Conservation (phyloP, 1,284 basidiomycete genomes). For the Tilletia caries region DNA sequence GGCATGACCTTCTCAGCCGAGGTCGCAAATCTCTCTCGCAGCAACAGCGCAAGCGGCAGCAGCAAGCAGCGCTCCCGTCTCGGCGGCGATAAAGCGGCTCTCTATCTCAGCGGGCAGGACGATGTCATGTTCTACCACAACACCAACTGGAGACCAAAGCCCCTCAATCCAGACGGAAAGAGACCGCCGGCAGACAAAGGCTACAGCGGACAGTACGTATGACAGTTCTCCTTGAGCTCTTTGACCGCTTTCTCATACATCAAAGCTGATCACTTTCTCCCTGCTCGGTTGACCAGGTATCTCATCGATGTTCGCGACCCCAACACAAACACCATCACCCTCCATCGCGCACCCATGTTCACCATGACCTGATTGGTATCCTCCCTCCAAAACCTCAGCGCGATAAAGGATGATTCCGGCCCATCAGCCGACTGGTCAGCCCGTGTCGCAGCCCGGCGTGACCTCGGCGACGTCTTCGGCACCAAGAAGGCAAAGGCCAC, state of each 20-base stretch:
- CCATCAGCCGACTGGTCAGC: constrained; percentile 26
- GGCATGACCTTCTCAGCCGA: background rate
- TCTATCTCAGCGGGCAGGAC: constrained; percentile 7
- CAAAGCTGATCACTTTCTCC: background rate
- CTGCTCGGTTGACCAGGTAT: constrained; percentile 24
- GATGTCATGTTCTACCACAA: constrained; percentile 13
- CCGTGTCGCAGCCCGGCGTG: constrained; percentile 37
- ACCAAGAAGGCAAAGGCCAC: constrained; percentile 51
- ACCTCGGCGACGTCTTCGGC: constrained; percentile 49
- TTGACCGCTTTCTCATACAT: no score
- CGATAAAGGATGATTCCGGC: constrained; percentile 26
- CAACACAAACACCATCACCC: constrained; percentile 36
- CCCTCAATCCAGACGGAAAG: background rate
- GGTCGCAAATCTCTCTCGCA: background rate
- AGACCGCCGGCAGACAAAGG: constrained; percentile 4
- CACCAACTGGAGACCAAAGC: constrained; percentile 13
- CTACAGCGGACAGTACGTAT: constrained; percentile 9
- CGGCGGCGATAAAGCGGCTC: background rate
- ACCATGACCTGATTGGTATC: constrained; percentile 42
- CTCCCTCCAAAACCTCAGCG: constrained; percentile 32
- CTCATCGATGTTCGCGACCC: constrained; percentile 49
- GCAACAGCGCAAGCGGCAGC: background rate
- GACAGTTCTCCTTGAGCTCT: no score
- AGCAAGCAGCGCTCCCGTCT: background rate
- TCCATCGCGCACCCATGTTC: constrained; percentile 45